Evolutionary conservation across 768 basidiomycete species (phyloP), one percentile per base, ranked within the genome.

Genomic region (Xerocomus spinulosus): DNA sequence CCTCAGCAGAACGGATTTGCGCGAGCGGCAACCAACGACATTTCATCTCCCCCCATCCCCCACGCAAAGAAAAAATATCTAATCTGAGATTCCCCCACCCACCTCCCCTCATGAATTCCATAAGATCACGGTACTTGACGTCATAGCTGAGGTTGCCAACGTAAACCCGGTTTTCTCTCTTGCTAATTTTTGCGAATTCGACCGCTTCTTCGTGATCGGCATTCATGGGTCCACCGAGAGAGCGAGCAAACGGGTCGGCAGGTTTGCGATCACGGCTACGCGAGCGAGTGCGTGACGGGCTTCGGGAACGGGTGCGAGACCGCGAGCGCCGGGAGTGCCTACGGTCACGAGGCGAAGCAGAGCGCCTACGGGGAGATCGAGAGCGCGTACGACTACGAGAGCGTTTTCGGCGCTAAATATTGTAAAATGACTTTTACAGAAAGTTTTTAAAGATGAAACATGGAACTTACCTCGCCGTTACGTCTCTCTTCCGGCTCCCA

Each of bases 41-140:
- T 32, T 3, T 51, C 24, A 24, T 40, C 39, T 26, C 61, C 58
- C 65, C 62, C 62, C 64, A n/a, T 47, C 49, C 63, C 61, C 56
- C 68, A 64, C 54, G 61, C 69, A 62, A 73, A 67, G 72, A 69
- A 78, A 81, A 73, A 83, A 68, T 56, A 49, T 68, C 68, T 69
- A 70, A 73, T 63, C 73, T 78, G 72, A 75, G 75, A 82, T 81
- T 79, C 84, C 82, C 81, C 82, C 73, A 93, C 94, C 87, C 90
- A 96, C 94, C 93, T 92, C 91, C 90, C 86, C 90, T 81, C 92
- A 96, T 95, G 69, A 96, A 97, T 83, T 97, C 92, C 82, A 94
- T 92, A 71, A 99, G 78, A 76, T 98, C 96, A 73, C 92, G 82
- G 75, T 95, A 98, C 74, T 87, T 94, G 83, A 93, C 91, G 69